Evolutionary conservation across 225 moss, liverwort and hornwort genomes (phyloP), one percentile per base, ranked within the genome.

Genomic region (Neckera pumila): DNA sequence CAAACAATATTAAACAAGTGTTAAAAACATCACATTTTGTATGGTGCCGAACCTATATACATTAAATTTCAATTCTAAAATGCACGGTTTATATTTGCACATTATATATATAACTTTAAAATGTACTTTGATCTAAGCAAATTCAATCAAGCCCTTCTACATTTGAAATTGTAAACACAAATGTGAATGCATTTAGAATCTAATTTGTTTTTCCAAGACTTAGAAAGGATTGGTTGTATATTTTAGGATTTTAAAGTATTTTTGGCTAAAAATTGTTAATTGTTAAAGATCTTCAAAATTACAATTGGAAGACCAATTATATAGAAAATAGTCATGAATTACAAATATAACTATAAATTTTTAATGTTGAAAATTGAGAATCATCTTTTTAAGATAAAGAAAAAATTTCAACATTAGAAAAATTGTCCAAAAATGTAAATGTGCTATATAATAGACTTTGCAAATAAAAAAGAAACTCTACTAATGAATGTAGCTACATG

Each of bases 71-170:
- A 45, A 45, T 45, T 76, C 53, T 23, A 51, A 51, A 51, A 33
- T 76, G 14, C 22, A 51, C 14, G 5, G 22, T 23, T 31, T 21
- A 3, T 20, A 34, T 21, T 33, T 76, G 9, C 14, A 75, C 8
- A 49, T 75, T 49, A 7, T 9, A 51, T 6, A 0, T 9, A 28
- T 10, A 43, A 28, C 3, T 17, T 28, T 16, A 72, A 17, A 17
- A 9, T 72, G 0, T 27, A 72, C 10, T 43, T 45, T 17, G 28
- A 3, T 15, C 15, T 53, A 21, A 22, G 6, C 1, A 51, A 5
- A 34, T 34, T 33, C 0, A 0, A 75, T 49, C 0, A 0, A 2
- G 7, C 0, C 33, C 8, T 13, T 33, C 8, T 21, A 8, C 5
- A 33, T 75, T 19, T 75, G 31, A 75, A 31, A 12, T 31, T 47